Conservation (phyloP, 1,284 basidiomycete genomes). For the Ceratorhiza oryzae-sativae region DNA sequence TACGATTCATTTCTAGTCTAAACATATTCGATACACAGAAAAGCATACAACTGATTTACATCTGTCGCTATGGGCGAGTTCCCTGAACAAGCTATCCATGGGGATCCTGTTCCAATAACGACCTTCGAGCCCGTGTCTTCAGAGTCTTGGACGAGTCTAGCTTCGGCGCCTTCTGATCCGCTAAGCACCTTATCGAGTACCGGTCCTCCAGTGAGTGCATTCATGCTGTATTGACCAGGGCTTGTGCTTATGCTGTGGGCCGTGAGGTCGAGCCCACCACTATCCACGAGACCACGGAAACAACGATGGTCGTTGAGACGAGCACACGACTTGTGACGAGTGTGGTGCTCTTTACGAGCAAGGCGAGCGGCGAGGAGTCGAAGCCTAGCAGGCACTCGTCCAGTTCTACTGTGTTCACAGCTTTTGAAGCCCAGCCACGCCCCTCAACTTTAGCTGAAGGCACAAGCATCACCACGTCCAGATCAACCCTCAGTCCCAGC, state of each 20-base stretch:
- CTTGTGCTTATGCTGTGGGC: not conserved
- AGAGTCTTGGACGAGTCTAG: too few relatives aligned
- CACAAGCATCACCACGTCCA: not conserved
- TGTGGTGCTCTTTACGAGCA: too few relatives aligned
- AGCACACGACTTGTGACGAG: not conserved
- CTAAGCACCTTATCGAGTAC: too few relatives aligned
- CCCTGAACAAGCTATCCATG: constrained; percentile 1
- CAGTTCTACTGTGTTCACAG: not conserved
- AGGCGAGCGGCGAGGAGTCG: not conserved
- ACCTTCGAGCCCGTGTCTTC: too few relatives aligned
- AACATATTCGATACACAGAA: not conserved
- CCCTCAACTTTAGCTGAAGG: not conserved
- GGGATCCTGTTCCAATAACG: not conserved
- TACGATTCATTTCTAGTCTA: not conserved
- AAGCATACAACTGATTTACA: too few relatives aligned
- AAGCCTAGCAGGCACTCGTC: not conserved
- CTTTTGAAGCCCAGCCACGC: not conserved
- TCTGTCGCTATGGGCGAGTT: not conserved
- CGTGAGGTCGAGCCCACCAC: not conserved
- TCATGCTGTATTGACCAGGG: too few relatives aligned
- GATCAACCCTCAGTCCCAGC: too few relatives aligned
- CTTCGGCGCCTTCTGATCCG: not conserved
- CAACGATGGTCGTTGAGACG: too few relatives aligned
- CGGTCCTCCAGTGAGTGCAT: too few relatives aligned
- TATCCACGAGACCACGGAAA: too few relatives aligned